Conservation (phyloP, 1,284 basidiomycete species). For the Apiotrichum siamense region DNA sequence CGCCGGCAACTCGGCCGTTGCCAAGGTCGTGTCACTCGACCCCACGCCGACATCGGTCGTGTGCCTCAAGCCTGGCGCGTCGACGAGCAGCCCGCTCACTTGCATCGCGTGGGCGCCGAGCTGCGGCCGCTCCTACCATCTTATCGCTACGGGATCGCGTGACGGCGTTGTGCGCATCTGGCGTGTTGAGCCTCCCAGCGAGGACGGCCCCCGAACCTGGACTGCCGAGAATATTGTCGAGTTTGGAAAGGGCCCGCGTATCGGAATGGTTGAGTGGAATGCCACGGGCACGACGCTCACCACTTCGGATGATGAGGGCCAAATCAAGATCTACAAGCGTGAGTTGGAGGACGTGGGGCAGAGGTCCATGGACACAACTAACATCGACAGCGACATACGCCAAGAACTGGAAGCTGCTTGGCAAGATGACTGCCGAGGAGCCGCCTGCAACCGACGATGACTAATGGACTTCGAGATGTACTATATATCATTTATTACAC, state of each 20-base stretch:
- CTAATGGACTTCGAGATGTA: conserved; percentile 3
- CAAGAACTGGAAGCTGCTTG: conserved; percentile 45
- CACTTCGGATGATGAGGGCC: conserved; percentile 81
- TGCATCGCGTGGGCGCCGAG: conserved; percentile 84
- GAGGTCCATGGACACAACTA: conserved; percentile 11
- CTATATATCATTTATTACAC: neutral
- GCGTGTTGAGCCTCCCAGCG: conserved; percentile 56
- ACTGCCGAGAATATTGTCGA: conserved; percentile 68
- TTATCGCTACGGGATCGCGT: conserved; percentile 77
- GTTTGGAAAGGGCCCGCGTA: conserved; percentile 71
- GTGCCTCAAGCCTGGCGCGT: conserved; percentile 31
- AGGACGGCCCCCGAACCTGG: conserved; percentile 52
- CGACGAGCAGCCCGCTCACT: conserved; percentile 54
- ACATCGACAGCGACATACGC: conserved; percentile 42
- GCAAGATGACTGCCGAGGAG: conserved; percentile 47
- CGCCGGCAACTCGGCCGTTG: conserved; percentile 61
- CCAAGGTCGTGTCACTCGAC: conserved; percentile 57
- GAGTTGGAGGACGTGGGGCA: conserved; percentile 17
- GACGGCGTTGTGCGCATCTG: conserved; percentile 85
- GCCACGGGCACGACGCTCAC: conserved; percentile 71
- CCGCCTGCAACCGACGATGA: conserved; percentile 28
- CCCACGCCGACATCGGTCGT: conserved; percentile 42
- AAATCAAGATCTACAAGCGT: conserved; percentile 80
- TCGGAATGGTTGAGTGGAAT: conserved; percentile 70
- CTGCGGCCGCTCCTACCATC: conserved; percentile 83